Percentiles rank a stretch among this genome's conserved stretches.
Evolutionary conservation across 495 filamentous ascomycete genomes (phyloP).

Genomic region (Tuber umbilicatum): DNA sequence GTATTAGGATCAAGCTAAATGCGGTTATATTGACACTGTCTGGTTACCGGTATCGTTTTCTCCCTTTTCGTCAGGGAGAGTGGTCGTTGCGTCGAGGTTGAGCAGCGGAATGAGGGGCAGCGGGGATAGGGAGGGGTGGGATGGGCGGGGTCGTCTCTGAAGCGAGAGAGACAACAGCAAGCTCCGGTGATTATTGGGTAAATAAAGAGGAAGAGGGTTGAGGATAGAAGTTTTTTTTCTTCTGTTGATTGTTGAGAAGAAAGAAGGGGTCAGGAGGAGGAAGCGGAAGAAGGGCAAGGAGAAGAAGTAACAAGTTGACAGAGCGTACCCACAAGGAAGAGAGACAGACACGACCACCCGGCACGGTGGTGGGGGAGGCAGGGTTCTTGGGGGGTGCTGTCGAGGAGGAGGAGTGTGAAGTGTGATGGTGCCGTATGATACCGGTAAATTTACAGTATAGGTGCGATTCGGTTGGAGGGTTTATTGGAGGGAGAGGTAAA

Average conservation of each 20-base stretch:
- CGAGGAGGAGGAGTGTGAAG: not conserved
- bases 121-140: conserved; percentile 22
- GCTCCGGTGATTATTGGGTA: conserved; percentile 13
- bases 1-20: not conserved
- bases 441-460: too few species aligned
- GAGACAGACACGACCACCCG: not conserved
- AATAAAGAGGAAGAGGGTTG: not conserved
- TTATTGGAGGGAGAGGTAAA: not conserved
- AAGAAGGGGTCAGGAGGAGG: conserved; percentile 8
- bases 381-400: conserved; percentile 13
- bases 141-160: conserved; percentile 32
- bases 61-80: not conserved
- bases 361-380: conserved; percentile 5
- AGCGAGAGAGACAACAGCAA: not conserved
- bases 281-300: too few species aligned
- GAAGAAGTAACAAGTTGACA: not conserved
- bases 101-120: conserved; percentile 14
- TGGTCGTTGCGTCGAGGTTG: conserved; percentile 8
- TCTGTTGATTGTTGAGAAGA: conserved; percentile 9
- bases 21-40: not conserved
- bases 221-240: conserved; percentile 6
- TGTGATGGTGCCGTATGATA: too few species aligned
- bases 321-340: not conserved
- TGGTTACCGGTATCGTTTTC: not conserved
- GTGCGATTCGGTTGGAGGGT: conserved; percentile 10